Percentiles rank a stretch among this genome's conserved stretches.
Conservation (phyloP, 805 yeast species). For the Metschnikowia gruessii region DNA sequence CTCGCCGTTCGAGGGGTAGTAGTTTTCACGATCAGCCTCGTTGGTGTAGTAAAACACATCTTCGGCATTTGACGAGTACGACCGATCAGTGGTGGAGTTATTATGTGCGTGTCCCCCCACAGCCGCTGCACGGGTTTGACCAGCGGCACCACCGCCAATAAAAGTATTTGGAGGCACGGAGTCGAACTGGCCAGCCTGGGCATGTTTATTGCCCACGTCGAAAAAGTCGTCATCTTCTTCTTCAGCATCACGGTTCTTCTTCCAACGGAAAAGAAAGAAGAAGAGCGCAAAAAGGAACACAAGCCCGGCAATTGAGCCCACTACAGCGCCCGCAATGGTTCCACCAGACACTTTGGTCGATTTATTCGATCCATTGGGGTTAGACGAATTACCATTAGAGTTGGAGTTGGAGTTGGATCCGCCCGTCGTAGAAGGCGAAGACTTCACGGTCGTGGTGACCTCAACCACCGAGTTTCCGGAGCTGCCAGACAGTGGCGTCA, state of each 20-base stretch:
- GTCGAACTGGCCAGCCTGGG: constrained; percentile 25
- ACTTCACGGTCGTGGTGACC: constrained; percentile 23
- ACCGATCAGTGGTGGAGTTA: constrained; percentile 18
- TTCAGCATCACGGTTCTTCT: constrained; percentile 29
- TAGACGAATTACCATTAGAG: constrained; percentile 2
- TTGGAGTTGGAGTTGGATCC: constrained; percentile 5
- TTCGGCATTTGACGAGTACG: constrained; percentile 18
- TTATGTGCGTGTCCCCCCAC: constrained; percentile 18
- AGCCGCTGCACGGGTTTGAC: constrained; percentile 14
- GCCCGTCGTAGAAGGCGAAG: constrained; percentile 10
- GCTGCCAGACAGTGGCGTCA: constrained; percentile 15
- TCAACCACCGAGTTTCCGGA: constrained; percentile 19
- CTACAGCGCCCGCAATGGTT: constrained; percentile 42
- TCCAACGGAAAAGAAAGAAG: constrained; percentile 42
- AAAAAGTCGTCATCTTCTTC: constrained; percentile 40
- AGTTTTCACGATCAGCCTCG: constrained; percentile 4
- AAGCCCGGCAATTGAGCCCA: constrained; percentile 41
- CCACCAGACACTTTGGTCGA: constrained; percentile 31
- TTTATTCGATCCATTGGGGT: constrained; percentile 10
- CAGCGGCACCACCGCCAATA: constrained; percentile 17
- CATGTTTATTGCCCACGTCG: constrained; percentile 13
- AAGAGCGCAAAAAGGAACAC: constrained; percentile 29
- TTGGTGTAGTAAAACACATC: constrained; percentile 9
- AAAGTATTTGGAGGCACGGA: constrained; percentile 26
- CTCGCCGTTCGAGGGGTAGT: constrained; percentile 10